Base-by-base conservation (phyloP, 1,284 basidiomycete species). In the Tylopilus sp. region DNA sequence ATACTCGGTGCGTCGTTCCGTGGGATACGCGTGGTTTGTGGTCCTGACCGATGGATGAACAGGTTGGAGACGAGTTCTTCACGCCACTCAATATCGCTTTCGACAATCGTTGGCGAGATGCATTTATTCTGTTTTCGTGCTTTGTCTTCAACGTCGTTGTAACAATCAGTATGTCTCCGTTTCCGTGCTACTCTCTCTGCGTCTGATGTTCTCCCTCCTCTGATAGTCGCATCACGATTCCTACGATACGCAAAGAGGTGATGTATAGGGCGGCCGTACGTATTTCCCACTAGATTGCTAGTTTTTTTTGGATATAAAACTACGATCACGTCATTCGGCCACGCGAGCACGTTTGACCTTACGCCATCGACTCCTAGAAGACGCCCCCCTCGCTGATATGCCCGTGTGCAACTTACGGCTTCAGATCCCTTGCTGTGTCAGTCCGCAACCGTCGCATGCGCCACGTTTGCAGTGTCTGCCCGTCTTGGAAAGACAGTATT, bases 61-160 rank as follows among this genome's bases (percentile, higher is more conserved):
- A 70, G 61, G 58, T 72, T 19, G 90, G 89, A 5, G 83, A 92
- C 55, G 73, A 92, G 55, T 92, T 86, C 71, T 85, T 76, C 63
- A 57, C 64, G 9, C 80, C 81, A 0, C 69, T 96, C 44, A 84
- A 86, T 54, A 89, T 96, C 59, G 64, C 62, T 1, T 93, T 77
- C 60, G 68, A 70, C 5, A 71, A 79, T 19, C 72, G 87, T 19
- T 91, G 88, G 84, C 74, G 89, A 57, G 87, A 92, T 56, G 76
- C 77, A 3, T 89, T 81, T 55, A 84, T 92, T 50, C 69, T 90
- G 33, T 78, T 88, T 55, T 73, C 78, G 3, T 88, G 73, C 67
- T 74, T 82, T 53, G 77, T 81, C 19, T 90, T 91, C 73, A 93
- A 93, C 64, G 71, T 86, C 43, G 50, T 84, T 31, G 74, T 81